Percentiles rank a stretch among this genome's conserved stretches.
Conservation (phyloP, 495 filamentous ascomycete species). For the Beverwykella pulmonaria region DNA sequence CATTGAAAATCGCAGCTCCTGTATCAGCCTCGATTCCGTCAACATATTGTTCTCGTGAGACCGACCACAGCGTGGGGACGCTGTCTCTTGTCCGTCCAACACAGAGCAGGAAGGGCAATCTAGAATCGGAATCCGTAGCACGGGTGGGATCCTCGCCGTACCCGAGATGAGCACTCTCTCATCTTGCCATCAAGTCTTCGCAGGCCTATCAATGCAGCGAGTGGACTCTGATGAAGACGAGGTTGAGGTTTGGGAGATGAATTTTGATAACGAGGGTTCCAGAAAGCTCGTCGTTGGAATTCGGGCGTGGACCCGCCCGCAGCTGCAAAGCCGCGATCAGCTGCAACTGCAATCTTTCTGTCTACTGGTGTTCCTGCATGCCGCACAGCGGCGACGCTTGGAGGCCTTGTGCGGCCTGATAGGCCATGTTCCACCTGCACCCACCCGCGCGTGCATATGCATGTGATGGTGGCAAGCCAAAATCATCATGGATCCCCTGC, state of each 20-base stretch:
- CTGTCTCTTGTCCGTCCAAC: constrained; percentile 32
- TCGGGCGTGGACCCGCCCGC: constrained; percentile 2
- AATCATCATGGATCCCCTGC: constrained; percentile 18
- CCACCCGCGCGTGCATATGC: constrained; percentile 41
- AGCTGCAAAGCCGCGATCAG: constrained; percentile 26
- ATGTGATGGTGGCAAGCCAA: constrained; percentile 29
- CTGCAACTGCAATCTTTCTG: constrained; percentile 19
- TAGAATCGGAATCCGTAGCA: constrained; percentile 35
- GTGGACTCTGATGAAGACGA: neutral
- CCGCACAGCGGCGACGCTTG: constrained; percentile 28
- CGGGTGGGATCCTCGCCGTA: constrained; percentile 13
- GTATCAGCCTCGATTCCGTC: constrained; percentile 17
- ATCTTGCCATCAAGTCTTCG: neutral
- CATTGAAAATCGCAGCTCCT: neutral
- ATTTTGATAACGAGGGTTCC: neutral
- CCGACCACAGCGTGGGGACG: constrained; percentile 30
- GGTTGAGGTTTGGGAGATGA: neutral
- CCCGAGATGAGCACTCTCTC: constrained; percentile 21
- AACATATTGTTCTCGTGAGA: constrained; percentile 31
- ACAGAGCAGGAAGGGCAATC: constrained; percentile 24
- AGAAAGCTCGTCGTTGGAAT: constrained; percentile 14
- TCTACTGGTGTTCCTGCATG: constrained; percentile 38
- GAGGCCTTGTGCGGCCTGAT: constrained; percentile 16
- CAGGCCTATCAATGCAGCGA: neutral
- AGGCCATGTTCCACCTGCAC: constrained; percentile 36